Evolutionary conservation across 2,329 filamentous ascomycete species (phyloP), one percentile per base, ranked within the genome.

Genomic region (Curvularia sp.): DNA sequence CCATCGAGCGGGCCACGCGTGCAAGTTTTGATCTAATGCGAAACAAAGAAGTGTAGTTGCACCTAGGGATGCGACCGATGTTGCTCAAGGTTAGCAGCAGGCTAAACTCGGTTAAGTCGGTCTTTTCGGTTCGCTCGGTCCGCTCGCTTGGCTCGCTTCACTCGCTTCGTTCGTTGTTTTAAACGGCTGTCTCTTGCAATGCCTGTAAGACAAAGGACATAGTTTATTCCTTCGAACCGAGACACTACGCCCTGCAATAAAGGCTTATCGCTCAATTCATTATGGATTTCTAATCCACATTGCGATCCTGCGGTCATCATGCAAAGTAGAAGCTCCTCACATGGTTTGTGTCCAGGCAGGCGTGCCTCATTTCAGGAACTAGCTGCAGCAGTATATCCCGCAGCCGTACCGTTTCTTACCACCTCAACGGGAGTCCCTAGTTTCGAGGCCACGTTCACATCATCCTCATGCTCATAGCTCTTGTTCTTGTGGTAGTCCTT

Each of bases 301-400:
- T 1, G 12, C 22, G 12, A 43, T 43, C 10, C 18, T 42, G 9
- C 39, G 22, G 5, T 24, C 18, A 24, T 43, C 41, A 9, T 26
- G 4, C 41, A 24, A 12, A 24, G 41, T 43, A 22, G 12, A 31
- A 31, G 30, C 10, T 31, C 9, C 9, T 8, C 4, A 31, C 12
- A 20, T 15, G 20, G 7, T 20, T 43, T 28, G 6, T 28, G 26
- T 8, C 22, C 30, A 24, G 12, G 10, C n/a, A 46, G 8, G 20
- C 5, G 13, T 13, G 18, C 26, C 24, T 8, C 31, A 5, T 42
- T 15, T 15, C 50, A 9, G 61, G 59, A 41, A 65, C 62, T 20
- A 66, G 22, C 12, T 44, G 26, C 56, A 67, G 38, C 30, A 68
- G 44, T 50, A 54, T 67, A 8, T 61, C 53, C 22, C 51, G 39